Evolutionary conservation across 768 basidiomycete species (phyloP), one percentile per base, ranked within the genome.

Genomic region (Tremella fuciformis): DNA sequence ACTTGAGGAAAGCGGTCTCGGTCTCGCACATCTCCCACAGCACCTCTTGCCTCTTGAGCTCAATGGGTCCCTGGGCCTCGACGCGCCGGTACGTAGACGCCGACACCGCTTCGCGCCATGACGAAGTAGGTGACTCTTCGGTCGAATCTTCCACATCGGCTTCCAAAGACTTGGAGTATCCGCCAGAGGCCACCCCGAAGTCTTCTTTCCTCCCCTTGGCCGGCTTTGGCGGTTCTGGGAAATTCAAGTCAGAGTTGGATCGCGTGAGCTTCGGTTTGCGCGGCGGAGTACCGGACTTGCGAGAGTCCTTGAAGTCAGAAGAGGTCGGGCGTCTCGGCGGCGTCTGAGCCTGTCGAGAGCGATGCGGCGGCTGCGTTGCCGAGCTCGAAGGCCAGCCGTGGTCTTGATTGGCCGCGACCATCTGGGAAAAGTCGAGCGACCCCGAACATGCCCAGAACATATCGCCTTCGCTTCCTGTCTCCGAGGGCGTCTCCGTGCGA

Each of bases 11-110:
- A 0, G 76, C 67, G 29, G 81, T 81, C 78, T 96, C 91, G 0
- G 86, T 82, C 42, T 84, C 81, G 62, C 81, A 82, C 41, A 94
- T 79, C 61, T 87, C 84, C 76, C 84, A 83, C 16, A 90, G 83
- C 37, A 85, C 75, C 64, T 84, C 84, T 67, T 88, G 87, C 2
- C 88, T 81, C 16, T 80, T 80, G 65, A 83, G 80, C 68, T 88
- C 88, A 2, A 71, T 62, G 11, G 79, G 74, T 0, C 83, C 85
- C 54, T 82, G 77, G 8, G 77, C 67, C 16, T 74, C 58, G 0
- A 84, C 15, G 1, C 55, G 57, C 3, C 39, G 15, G 44, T 57
- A 69, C 0, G 51, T 52, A 24, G 48, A 50, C 29, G 55, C 54
- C 11, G 60, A 34, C 6, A 72, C 37, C 13, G 57, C 59, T 0